Evolutionary conservation across 179 eudicot species (phyloP).

Genomic region (Sideroxylon spinosum): DNA sequence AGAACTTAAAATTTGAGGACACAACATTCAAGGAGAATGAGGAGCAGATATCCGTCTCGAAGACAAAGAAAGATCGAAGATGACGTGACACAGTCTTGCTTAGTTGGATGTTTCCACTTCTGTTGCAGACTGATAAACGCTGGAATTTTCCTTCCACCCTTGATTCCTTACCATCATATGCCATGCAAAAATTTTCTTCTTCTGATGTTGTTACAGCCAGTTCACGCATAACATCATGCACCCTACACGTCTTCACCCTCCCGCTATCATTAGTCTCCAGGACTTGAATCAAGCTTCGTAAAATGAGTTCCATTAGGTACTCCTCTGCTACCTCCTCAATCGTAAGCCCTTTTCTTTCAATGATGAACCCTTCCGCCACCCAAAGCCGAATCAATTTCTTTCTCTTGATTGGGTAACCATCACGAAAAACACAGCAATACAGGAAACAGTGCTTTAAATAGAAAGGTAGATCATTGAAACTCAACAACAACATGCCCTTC

Average conservation of each 20-base stretch:
- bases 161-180: conserved; percentile 22
- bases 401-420: conserved; percentile 34
- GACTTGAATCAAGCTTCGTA: conserved; percentile 48
- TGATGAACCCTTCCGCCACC: conserved; percentile 55
- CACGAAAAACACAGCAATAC: conserved; percentile 47
- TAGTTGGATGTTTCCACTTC: conserved; percentile 17
- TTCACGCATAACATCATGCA: conserved; percentile 61
- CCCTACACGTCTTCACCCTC: conserved; percentile 32
- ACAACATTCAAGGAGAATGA: conserved; percentile 23
- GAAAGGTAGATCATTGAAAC: conserved; percentile 54
- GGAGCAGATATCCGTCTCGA: conserved; percentile 17
- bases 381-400: conserved; percentile 49
- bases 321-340: conserved; percentile 47
- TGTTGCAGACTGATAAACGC: conserved; percentile 22
- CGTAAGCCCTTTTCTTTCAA: conserved; percentile 30
- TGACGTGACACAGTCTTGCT: conserved; percentile 16
- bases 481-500: conserved; percentile 38
- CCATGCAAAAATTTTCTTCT: conserved; percentile 29
- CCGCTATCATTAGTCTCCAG: conserved; percentile 30
- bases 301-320: conserved; percentile 38
- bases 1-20: conserved; percentile 35
- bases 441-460: conserved; percentile 58
- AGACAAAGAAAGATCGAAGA: conserved; percentile 33
- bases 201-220: conserved; percentile 31
- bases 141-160: conserved; percentile 17